Evolutionary conservation across 306 rosid species (phyloP), one percentile per base, ranked within the genome.

Genomic region (Pachyrhizus erosus): DNA sequence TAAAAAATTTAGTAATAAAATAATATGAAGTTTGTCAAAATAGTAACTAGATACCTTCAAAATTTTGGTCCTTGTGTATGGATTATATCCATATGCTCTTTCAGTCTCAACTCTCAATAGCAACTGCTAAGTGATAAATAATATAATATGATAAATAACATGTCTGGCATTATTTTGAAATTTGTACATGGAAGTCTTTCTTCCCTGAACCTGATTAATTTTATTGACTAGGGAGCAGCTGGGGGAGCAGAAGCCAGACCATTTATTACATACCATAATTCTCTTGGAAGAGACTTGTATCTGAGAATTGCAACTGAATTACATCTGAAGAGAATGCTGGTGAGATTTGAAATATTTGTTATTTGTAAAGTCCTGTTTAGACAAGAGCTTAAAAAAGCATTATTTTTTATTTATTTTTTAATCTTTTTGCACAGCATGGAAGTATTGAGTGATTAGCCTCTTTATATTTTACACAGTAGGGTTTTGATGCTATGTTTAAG

Each of bases 191-290:
- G 83, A 37, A 64, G 58, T 12, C n/a, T 73, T 46, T 62, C 33
- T 58, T 21, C 37, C 5, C 76, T 87, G 69, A 86, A 55, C 4
- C 73, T 87, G 69, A 87, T 89, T 74, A 84, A 69, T 83, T 75
- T 86, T 52, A 70, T 90, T 76, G 79, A 87, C 86, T 89, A 95
- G 99, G 98, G 97, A 79, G 94, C 94, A 85, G 98, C 97, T 84
- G 98, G 99, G 80, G 98, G 97, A 58, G 99, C 99, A 2, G 98
- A 96, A 88, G 98, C 99, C 61, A 91, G 99, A 84, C 99, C 99
- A 64, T 96, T 96, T 84, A 91, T 96, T 80, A 96, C 99, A 70
- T 84, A 89, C 88, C 99, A 96, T 73, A 96, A 93, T 88, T 93
- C 97, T 70, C 92, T 96, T 37, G 96, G 91, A 83, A 93, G 99